These are phyloP conservation scores for Saccharomycopsis synnaedendra DNA, from an alignment of 805 yeast genomes.

Conservation along the genomic window DNA sequence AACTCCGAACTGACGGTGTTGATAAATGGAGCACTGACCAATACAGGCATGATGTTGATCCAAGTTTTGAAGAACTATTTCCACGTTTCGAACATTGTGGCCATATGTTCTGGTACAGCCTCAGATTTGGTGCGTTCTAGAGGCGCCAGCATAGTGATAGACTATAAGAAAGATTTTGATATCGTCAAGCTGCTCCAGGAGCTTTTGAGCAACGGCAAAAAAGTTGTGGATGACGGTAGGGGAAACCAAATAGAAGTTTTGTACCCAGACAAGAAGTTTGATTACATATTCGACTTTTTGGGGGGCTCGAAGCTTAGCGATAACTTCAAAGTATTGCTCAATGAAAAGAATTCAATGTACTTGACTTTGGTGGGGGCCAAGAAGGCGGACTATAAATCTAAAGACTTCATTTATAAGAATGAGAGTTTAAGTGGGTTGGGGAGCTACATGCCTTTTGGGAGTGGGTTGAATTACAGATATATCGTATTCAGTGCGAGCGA, in stretches of 20 bases:
- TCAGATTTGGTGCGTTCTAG: constrained; percentile 28
- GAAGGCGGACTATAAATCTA: constrained; percentile 28
- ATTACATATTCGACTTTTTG: constrained; percentile 55
- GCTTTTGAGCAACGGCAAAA: constrained; percentile 21
- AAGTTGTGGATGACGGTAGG: constrained; percentile 14
- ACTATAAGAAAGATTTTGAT: constrained; percentile 29
- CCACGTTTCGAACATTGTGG: constrained; percentile 42
- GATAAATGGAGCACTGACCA: constrained; percentile 67
- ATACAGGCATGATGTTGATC: constrained; percentile 54
- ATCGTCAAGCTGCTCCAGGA: constrained; percentile 19
- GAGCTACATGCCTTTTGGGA: not conserved
- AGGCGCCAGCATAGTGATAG: constrained; percentile 45
- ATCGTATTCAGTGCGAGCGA: constrained; percentile 25
- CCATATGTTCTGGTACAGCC: constrained; percentile 46
- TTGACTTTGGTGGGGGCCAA: constrained; percentile 55
- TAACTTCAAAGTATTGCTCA: constrained; percentile 3
- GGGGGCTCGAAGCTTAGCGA: constrained; percentile 50
- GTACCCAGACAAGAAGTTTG: constrained; percentile 38
- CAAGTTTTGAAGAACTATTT: constrained; percentile 46
- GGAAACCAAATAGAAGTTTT: constrained; percentile 19
- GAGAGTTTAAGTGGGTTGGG: not conserved
- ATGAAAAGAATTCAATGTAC: constrained; percentile 30
- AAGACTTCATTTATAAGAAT: constrained; percentile 5
- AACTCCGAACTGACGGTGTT: constrained; percentile 39
- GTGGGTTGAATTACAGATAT: constrained; percentile 25